A percentile compares a stretch with the other conserved stretches of the same genome.
These are phyloP conservation scores for Mycena kentingensis DNA, from an alignment of 768 basidiomycete species.

Conservation along the genomic window DNA sequence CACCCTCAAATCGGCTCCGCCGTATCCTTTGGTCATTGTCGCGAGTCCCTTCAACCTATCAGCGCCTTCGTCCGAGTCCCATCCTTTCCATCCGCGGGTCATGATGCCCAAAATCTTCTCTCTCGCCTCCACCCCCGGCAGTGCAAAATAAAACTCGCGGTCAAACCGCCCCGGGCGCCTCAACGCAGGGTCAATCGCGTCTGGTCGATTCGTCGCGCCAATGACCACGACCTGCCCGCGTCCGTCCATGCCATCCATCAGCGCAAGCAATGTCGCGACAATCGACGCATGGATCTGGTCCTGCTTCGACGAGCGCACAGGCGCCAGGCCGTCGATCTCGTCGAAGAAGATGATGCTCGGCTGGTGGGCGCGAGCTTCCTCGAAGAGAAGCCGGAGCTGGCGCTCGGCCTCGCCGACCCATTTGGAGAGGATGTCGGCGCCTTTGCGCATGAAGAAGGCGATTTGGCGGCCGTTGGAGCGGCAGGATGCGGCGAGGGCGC, in stretches of 20 bases:
- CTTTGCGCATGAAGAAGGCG: slow-evolving; percentile 99
- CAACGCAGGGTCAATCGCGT: slow-evolving; percentile 96
- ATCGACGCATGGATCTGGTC: slow-evolving; percentile 99
- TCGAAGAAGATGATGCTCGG: slow-evolving; percentile 99
- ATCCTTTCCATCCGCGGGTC: slow-evolving; percentile 88
- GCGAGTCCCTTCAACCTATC: slow-evolving; percentile 60
- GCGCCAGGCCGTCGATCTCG: slow-evolving; percentile 98
- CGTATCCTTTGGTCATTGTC: slow-evolving; percentile 93
- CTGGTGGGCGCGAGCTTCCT: slow-evolving; percentile 89
- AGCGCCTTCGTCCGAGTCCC: slow-evolving; percentile 48
- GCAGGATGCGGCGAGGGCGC: slow-evolving; percentile 92
- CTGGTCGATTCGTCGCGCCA: slow-evolving; percentile 96
- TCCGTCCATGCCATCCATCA: slow-evolving; percentile 99
- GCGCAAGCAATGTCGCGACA: slow-evolving; percentile 90
- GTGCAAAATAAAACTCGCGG: slow-evolving; percentile 95
- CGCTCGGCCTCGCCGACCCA: slow-evolving; percentile 99
- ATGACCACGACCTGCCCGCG: slow-evolving; percentile 97
- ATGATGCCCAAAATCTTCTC: slow-evolving; percentile 89
- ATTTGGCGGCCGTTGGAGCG: slow-evolving; percentile 85
- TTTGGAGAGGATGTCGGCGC: slow-evolving; percentile 95
- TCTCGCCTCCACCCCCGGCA: slow-evolving; percentile 82
- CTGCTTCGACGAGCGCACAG: slow-evolving; percentile 97
- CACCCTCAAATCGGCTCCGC: slow-evolving; percentile 94
- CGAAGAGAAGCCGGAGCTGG: slow-evolving; percentile 91
- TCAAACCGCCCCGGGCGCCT: slow-evolving; percentile 95